These are phyloP conservation scores for Crithidia expoeki DNA, from an alignment of 208 protist species.

Conservation along the genomic window DNA sequence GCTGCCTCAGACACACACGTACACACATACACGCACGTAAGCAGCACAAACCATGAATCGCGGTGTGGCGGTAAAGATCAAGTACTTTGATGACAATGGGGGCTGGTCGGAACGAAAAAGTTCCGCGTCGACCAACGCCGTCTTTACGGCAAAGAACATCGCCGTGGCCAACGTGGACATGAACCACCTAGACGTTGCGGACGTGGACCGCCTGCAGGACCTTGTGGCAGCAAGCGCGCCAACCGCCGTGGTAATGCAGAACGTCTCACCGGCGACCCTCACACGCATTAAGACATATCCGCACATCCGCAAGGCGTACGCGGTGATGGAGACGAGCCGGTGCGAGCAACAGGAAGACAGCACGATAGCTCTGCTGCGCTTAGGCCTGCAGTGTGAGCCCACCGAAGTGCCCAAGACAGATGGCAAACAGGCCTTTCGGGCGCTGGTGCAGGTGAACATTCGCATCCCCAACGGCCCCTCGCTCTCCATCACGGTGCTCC, in stretches of 20 bases:
- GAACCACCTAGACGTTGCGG: conserved; percentile 35
- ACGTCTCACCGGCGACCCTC: conserved; percentile 45
- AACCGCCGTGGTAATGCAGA: conserved; percentile 74
- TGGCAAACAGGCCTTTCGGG: conserved; percentile 39
- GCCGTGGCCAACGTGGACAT: conserved; percentile 75
- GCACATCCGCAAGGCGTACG: conserved; percentile 67
- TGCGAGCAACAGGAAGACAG: conserved; percentile 60
- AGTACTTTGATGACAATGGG: conserved; percentile 71
- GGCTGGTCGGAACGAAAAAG: conserved; percentile 68
- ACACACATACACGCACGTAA: neutral
- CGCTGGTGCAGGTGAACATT: conserved; percentile 57
- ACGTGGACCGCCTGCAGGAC: conserved; percentile 68
- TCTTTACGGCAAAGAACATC: conserved; percentile 45
- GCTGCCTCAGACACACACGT: neutral
- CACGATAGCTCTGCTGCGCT: conserved; percentile 66
- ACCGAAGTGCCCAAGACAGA: conserved; percentile 60
- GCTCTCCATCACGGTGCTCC: conserved; percentile 54
- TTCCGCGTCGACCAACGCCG: conserved; percentile 16
- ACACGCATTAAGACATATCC: conserved; percentile 61
- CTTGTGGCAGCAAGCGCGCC: conserved; percentile 49
- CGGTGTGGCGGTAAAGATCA: conserved; percentile 51
- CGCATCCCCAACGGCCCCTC: conserved; percentile 38
- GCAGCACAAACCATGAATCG: conserved; percentile 17
- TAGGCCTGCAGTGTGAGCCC: conserved; percentile 60
- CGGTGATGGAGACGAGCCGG: conserved; percentile 62